phyloP scores from a whole-genome alignment of 371 early-diverging fungal genomes.

The Cokeromyces recurvatus region DNA sequence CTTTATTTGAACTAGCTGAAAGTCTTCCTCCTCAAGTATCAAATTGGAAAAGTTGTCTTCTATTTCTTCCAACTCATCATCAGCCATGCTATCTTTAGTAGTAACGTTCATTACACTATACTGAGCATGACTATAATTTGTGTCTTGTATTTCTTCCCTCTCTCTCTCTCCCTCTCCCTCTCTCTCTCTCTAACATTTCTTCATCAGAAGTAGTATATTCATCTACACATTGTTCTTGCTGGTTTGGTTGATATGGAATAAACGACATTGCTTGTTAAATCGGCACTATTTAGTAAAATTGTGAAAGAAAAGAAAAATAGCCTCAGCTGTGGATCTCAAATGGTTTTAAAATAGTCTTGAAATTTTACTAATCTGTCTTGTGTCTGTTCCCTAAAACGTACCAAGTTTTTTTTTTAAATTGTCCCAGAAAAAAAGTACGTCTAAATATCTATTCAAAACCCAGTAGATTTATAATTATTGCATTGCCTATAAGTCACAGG shows the following conservation, averaged over 20 bases:
- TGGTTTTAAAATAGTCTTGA: too few relatives aligned
- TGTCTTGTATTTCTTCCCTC: conserved; percentile 18
- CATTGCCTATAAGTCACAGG: too few relatives aligned
- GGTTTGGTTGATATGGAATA: conserved; percentile 14
- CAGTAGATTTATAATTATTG: too few relatives aligned
- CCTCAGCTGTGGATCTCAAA: conserved; percentile 11
- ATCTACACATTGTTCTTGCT: conserved; percentile 15
- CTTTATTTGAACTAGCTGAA: too few relatives aligned
- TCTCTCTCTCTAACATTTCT: conserved; percentile 16
- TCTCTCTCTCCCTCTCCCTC: too few relatives aligned
- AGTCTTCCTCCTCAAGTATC: conserved; percentile 8
- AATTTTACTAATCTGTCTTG: too few relatives aligned
- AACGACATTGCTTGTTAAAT: conserved; percentile 13
- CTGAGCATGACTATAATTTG: conserved; percentile 10
- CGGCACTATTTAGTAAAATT: conserved; percentile 9
- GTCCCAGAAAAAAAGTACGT: neutral
- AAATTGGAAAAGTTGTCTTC: conserved; percentile 8
- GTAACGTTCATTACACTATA: conserved; percentile 9
- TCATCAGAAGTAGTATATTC: conserved; percentile 17
- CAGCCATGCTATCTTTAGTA: too few relatives aligned
- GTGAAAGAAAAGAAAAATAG: conserved; percentile 7
- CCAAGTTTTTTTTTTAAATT: conserved; percentile 1
- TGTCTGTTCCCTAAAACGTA: conserved; percentile 1
- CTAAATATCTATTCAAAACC: too few relatives aligned
- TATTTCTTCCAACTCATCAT: conserved; percentile 12